phyloP scores from a whole-genome alignment of 345 rosid genomes.

The Eucalyptus dawsonii region DNA sequence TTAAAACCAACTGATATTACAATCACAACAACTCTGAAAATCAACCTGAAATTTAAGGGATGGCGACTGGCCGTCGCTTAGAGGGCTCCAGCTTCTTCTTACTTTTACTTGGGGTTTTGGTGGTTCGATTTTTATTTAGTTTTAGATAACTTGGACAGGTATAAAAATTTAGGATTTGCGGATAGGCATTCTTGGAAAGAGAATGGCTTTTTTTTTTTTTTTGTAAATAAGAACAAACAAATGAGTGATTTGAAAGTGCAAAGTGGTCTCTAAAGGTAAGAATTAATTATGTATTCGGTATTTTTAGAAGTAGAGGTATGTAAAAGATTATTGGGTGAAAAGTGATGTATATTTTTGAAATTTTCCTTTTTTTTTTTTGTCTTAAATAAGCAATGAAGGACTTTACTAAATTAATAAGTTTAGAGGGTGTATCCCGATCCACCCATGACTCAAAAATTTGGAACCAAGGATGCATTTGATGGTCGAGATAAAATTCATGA shows the following conservation, averaged over 20 bases:
- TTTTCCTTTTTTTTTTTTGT: too few relatives aligned
- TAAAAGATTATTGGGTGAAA: too few relatives aligned
- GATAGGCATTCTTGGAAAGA: not conserved
- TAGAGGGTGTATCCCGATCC: too few relatives aligned
- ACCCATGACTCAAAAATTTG: too few relatives aligned
- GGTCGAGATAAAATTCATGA: too few relatives aligned
- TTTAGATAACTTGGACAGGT: not conserved
- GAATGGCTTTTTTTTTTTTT: not conserved
- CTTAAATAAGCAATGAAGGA: too few relatives aligned
- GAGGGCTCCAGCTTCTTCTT: not conserved
- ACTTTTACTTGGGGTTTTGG: not conserved
- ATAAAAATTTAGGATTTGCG: not conserved
- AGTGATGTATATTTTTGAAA: too few relatives aligned
- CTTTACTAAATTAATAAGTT: too few relatives aligned
- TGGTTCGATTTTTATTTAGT: not conserved
- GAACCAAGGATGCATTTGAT: too few relatives aligned
- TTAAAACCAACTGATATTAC: not conserved
- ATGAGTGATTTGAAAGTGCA: not conserved
- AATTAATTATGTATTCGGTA: not conserved
- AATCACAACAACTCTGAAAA: not conserved
- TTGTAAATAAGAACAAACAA: not conserved
- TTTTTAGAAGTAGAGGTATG: too few relatives aligned
- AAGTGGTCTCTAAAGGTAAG: not conserved
- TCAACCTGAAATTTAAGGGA: not conserved
- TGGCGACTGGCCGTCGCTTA: not conserved